Percentiles rank a stretch among this genome's conserved stretches.
Conservation (phyloP, 2,329 filamentous ascomycete genomes). For the Septoria petroselini region DNA sequence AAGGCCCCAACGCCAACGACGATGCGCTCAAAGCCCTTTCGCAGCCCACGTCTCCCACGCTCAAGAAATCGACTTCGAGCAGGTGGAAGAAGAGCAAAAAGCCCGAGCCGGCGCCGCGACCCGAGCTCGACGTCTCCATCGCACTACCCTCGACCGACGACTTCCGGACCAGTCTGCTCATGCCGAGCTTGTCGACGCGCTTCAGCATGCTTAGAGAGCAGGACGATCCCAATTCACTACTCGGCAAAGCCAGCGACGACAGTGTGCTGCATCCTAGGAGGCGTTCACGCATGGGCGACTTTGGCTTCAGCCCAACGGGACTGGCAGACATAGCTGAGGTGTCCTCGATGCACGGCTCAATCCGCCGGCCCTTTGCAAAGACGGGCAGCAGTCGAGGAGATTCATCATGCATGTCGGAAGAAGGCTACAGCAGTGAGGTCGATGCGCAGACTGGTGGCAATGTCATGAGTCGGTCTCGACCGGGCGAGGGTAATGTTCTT, state of each 20-base stretch:
- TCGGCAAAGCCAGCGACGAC: constrained; percentile 93
- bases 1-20: constrained; percentile 44
- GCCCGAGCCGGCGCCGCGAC: constrained; percentile 50
- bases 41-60: constrained; percentile 25
- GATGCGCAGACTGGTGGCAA: constrained; percentile 55
- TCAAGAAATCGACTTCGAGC: constrained; percentile 35
- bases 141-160: constrained; percentile 81
- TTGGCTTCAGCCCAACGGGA: constrained; percentile 56
- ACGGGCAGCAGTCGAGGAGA: constrained; percentile 47
- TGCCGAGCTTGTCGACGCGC: constrained; percentile 89
- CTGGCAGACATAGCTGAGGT: constrained; percentile 88
- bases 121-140: constrained; percentile 66
- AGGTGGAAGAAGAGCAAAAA: constrained; percentile 52
- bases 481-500: constrained; percentile 83
- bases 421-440: constrained; percentile 61
- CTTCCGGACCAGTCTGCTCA: constrained; percentile 90
- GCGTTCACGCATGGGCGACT: constrained; percentile 72
- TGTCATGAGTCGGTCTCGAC: constrained; percentile 80
- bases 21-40: constrained; percentile 24
- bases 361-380: constrained; percentile 58
- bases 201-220: constrained; percentile 97
- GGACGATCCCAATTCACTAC: constrained; percentile 81
- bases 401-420: constrained; percentile 63
- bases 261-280: constrained; percentile 83
- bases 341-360: constrained; percentile 67